Conservation (phyloP, 2,329 filamentous ascomycete genomes). For the Polytolypa hystricis region DNA sequence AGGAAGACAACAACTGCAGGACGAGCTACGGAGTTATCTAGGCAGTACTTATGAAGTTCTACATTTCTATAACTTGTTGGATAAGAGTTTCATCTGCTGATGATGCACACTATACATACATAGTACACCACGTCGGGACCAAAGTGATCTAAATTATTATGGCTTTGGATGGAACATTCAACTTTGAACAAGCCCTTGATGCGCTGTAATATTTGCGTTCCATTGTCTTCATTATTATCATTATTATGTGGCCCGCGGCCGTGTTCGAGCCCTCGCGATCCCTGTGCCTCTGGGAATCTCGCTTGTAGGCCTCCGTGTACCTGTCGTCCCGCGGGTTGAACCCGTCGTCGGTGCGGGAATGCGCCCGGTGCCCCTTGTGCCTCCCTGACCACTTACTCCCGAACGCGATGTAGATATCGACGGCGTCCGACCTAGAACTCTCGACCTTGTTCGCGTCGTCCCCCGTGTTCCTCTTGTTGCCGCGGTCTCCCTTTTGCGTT, state of each 20-base stretch:
- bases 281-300: conserved; percentile 27
- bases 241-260: not conserved
- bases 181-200: no score
- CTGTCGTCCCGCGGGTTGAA: conserved; percentile 21
- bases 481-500: conserved; percentile 25
- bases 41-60: no score
- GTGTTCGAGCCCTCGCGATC: conserved; percentile 6
- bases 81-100: no score
- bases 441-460: conserved; percentile 16
- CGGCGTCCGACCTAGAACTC: conserved; percentile 26
- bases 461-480: conserved; percentile 23
- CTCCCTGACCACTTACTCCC: conserved; percentile 13
- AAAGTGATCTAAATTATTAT: no score
- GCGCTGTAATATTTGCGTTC: no score
- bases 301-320: conserved; percentile 25
- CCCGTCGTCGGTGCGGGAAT: conserved; percentile 20
- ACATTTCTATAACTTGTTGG: no score
- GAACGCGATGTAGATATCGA: conserved; percentile 20
- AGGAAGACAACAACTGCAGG: no score
- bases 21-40: no score
- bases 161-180: no score
- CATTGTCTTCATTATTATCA: conserved; percentile 1
- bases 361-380: conserved; percentile 13
- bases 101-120: no score
- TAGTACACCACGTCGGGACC: no score